Conservation (phyloP, 345 rosid species). For the Gossypium sturtianum region DNA sequence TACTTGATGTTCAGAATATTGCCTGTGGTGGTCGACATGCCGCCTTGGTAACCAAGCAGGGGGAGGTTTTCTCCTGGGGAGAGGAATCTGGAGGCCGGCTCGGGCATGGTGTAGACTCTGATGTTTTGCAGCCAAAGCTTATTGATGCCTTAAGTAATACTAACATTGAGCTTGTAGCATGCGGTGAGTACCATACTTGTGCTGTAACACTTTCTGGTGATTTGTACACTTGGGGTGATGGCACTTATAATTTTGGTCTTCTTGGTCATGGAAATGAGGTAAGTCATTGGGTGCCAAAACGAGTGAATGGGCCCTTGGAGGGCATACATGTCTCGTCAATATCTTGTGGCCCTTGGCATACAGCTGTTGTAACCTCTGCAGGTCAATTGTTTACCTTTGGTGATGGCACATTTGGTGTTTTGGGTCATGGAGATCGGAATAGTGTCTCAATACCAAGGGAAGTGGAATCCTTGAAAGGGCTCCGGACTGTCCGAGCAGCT, state of each 20-base stretch:
- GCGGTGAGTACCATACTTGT: slow-evolving; percentile 76
- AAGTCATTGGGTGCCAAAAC: slow-evolving; percentile 77
- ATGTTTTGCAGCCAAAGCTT: slow-evolving; percentile 70
- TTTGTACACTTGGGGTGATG: slow-evolving; percentile 82
- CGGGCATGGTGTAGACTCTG: slow-evolving; percentile 80
- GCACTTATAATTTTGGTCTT: slow-evolving; percentile 63
- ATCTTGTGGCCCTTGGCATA: slow-evolving; percentile 88
- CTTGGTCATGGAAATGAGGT: slow-evolving; percentile 78
- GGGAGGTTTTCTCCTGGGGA: slow-evolving; percentile 80
- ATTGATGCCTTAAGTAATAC: slow-evolving; percentile 55
- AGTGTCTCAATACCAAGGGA: slow-evolving; percentile 67
- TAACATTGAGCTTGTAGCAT: slow-evolving; percentile 67
- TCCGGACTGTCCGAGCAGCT: slow-evolving; percentile 68
- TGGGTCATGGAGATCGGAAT: slow-evolving; percentile 69
- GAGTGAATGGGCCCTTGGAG: slow-evolving; percentile 70
- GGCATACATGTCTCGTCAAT: slow-evolving; percentile 70
- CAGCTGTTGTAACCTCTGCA: slow-evolving; percentile 70
- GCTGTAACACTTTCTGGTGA: slow-evolving; percentile 86
- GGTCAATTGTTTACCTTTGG: slow-evolving; percentile 80
- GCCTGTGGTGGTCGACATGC: slow-evolving; percentile 75
- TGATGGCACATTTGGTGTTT: slow-evolving; percentile 78
- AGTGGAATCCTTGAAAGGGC: slow-evolving; percentile 74
- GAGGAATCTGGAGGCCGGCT: slow-evolving; percentile 82
- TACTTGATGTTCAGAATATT: slow-evolving; percentile 73
- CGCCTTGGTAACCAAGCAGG: slow-evolving; percentile 71